Conservation (phyloP, 129 eudicot species). For the Flaveria robusta region DNA sequence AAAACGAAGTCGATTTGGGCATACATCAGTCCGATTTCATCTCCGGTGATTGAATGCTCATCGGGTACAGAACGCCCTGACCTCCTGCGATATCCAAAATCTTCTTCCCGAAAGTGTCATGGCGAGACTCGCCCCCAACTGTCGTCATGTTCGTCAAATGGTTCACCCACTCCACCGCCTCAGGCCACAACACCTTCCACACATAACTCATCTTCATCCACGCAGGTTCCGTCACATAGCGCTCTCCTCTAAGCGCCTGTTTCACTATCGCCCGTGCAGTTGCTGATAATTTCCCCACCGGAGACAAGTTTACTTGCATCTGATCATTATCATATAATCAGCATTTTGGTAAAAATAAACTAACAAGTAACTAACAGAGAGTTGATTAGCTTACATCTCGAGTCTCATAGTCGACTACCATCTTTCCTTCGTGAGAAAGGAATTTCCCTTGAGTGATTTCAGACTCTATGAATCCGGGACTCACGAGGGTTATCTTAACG, state of each 20-base stretch:
- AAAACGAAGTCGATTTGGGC: background rate
- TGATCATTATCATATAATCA: conserved; percentile 12
- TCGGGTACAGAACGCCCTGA: conserved; percentile 33
- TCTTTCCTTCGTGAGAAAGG: conserved; percentile 45
- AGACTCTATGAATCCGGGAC: conserved; percentile 65
- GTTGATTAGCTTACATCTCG: conserved; percentile 54
- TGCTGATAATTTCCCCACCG: conserved; percentile 32
- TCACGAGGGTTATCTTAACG: conserved; percentile 54
- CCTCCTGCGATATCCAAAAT: conserved; percentile 35
- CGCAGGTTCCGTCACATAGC: conserved; percentile 61
- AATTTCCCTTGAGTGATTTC: conserved; percentile 66
- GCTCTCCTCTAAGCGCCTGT: conserved; percentile 53
- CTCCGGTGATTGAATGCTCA: conserved; percentile 29
- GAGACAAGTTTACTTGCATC: conserved; percentile 40
- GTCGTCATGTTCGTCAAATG: conserved; percentile 36
- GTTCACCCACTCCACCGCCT: conserved; percentile 54
- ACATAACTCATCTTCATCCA: conserved; percentile 57
- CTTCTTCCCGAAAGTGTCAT: conserved; percentile 39
- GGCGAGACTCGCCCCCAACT: conserved; percentile 27
- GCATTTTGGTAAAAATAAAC: background rate
- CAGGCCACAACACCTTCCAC: conserved; percentile 64
- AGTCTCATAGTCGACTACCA: conserved; percentile 53
- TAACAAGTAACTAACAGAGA: background rate
- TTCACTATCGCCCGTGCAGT: conserved; percentile 61
- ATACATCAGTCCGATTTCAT: conserved; percentile 29